phyloP scores from a whole-genome alignment of 805 yeast genomes.

The Saccharomycopsis sp. region DNA sequence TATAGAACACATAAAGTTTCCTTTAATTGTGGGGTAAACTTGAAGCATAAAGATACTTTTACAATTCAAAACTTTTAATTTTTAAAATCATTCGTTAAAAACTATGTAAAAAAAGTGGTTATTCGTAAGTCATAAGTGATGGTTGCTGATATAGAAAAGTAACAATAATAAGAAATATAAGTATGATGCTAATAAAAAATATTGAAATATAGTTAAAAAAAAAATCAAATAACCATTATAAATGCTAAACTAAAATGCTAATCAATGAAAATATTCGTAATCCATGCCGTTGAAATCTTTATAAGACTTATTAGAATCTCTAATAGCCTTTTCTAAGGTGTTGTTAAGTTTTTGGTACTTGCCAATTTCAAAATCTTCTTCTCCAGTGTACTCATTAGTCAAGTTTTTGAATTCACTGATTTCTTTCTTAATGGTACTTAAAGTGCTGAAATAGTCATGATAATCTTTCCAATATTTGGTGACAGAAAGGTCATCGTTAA shows the following conservation, averaged over 20 bases:
- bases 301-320: conserved; percentile 15
- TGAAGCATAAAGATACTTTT: too few relatives aligned
- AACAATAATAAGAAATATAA: too few relatives aligned
- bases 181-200: too few relatives aligned
- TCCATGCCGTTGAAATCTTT: conserved; percentile 17
- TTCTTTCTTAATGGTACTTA: conserved; percentile 14
- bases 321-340: conserved; percentile 13
- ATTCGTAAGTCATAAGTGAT: too few relatives aligned
- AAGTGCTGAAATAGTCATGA: conserved; percentile 14
- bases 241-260: not conserved
- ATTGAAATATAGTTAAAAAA: too few relatives aligned
- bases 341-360: conserved; percentile 10
- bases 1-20: too few relatives aligned
- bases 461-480: conserved; percentile 18
- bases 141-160: too few relatives aligned
- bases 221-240: not conserved
- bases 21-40: too few relatives aligned
- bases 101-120: too few relatives aligned
- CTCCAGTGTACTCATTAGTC: conserved; percentile 17
- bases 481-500: conserved; percentile 2
- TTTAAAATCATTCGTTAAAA: too few relatives aligned
- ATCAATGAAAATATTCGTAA: conserved; percentile 12
- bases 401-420: conserved; percentile 15
- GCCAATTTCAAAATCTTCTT: conserved; percentile 14
- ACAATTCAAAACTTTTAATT: too few relatives aligned